phyloP scores from a whole-genome alignment of 164 flowering plant species.

The Chimonanthus praecox region DNA sequence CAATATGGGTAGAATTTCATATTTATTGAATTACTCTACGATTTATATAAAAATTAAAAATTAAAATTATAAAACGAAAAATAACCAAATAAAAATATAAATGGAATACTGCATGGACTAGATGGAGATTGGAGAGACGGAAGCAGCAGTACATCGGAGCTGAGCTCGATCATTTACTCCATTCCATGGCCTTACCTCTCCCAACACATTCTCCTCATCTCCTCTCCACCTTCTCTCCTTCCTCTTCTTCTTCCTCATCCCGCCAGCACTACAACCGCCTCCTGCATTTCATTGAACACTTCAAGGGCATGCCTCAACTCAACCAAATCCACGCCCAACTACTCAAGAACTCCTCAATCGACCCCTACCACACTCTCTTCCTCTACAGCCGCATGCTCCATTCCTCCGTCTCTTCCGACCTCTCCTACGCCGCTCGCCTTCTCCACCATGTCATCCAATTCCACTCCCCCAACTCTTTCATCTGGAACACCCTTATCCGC shows the following conservation, averaged over 20 bases:
- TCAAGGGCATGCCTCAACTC: conserved; percentile 44
- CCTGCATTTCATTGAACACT: conserved; percentile 25
- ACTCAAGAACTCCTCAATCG: conserved; percentile 31
- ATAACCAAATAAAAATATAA: too few relatives aligned
- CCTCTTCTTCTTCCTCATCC: background rate
- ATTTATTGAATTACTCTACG: too few relatives aligned
- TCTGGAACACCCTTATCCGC: conserved; percentile 64
- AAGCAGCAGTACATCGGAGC: too few relatives aligned
- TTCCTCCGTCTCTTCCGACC: conserved; percentile 32
- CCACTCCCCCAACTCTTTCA: conserved; percentile 48
- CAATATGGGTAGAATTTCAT: too few relatives aligned
- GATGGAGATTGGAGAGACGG: too few relatives aligned
- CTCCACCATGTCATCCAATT: conserved; percentile 22
- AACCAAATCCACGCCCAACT: conserved; percentile 68
- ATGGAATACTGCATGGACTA: too few relatives aligned
- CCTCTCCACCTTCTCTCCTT: background rate
- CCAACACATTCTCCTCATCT: background rate
- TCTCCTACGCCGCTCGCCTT: conserved; percentile 41
- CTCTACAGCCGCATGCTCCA: conserved; percentile 48
- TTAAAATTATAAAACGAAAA: too few relatives aligned
- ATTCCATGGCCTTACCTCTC: background rate
- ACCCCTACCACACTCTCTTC: conserved; percentile 28
- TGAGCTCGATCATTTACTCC: too few relatives aligned
- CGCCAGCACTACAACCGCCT: conserved; percentile 20
- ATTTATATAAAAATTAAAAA: too few relatives aligned